phyloP scores from a whole-genome alignment of 352 stramenopile species.

The Elongisporangium prolatum region DNA sequence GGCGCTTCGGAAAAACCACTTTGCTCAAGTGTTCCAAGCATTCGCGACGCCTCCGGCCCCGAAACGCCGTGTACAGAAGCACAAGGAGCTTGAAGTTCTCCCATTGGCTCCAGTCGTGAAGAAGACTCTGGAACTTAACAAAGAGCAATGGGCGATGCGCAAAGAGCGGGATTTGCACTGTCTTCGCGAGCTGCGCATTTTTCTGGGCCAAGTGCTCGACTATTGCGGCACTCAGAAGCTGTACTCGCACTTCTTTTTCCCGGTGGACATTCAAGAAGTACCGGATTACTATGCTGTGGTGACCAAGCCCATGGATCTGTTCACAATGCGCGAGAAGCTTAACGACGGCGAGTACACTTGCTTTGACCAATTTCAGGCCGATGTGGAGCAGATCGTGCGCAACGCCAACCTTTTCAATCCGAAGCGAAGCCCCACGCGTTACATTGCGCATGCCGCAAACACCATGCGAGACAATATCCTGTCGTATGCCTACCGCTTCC shows the following conservation, averaged over 20 bases:
- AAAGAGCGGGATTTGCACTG: conserved; percentile 79
- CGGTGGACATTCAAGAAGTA: conserved; percentile 72
- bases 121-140: conserved; percentile 21
- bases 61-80: conserved; percentile 8
- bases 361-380: conserved; percentile 83
- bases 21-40: conserved; percentile 51
- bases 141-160: conserved; percentile 34
- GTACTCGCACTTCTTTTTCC: conserved; percentile 66
- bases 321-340: conserved; percentile 85
- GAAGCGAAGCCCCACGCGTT: conserved; percentile 58
- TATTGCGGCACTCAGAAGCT: conserved; percentile 70
- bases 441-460: conserved; percentile 75
- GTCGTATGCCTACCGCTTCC: conserved; percentile 85
- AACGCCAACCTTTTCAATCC: conserved; percentile 91
- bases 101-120: conserved; percentile 48
- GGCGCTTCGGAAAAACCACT: conserved; percentile 37
- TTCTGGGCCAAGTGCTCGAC: conserved; percentile 78
- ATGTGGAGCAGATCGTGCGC: conserved; percentile 84
- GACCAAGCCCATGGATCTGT: conserved; percentile 84
- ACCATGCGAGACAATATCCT: conserved; percentile 89
- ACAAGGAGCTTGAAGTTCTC: conserved; percentile 43
- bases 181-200: conserved; percentile 85
- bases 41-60: conserved; percentile 43
- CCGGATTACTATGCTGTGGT: conserved; percentile 90
- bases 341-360: conserved; percentile 88